Evolutionary conservation across 345 rosid genomes (phyloP).

Genomic region (Streptanthus diversifolius): DNA sequence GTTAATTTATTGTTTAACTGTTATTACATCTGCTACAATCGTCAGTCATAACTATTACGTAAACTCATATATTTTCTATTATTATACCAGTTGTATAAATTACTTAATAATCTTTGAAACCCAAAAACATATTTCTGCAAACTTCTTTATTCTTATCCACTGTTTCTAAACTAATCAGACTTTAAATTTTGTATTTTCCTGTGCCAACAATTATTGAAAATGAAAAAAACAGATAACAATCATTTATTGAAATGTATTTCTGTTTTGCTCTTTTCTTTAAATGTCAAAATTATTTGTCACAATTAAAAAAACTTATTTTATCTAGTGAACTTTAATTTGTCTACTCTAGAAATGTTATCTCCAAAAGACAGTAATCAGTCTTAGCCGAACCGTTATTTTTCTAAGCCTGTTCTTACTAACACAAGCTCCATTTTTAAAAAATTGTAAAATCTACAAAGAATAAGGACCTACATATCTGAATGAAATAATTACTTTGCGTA

Average conservation of each 20-base stretch:
- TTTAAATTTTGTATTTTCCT: too few species aligned
- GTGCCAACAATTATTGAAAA: too few species aligned
- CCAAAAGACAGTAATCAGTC: neutral
- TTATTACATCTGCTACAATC: too few species aligned
- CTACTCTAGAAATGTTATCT: neutral
- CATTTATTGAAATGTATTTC: neutral
- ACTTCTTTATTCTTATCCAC: too few species aligned
- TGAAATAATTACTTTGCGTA: conserved; percentile 32
- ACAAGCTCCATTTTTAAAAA: neutral
- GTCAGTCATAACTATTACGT: too few species aligned
- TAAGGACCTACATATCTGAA: conserved; percentile 31
- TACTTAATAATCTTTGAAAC: too few species aligned
- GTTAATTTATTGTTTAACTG: too few species aligned
- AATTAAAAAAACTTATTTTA: neutral
- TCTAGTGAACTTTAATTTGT: neutral
- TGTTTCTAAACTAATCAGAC: too few species aligned
- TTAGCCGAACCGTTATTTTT: neutral
- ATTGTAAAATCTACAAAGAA: conserved; percentile 4
- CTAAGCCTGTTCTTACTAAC: neutral
- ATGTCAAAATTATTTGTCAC: neutral
- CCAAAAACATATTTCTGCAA: too few species aligned
- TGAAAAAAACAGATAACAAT: neutral
- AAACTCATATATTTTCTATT: too few species aligned
- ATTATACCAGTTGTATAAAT: too few species aligned
- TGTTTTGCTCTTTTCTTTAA: too few species aligned